These are phyloP conservation scores for Cutaneotrichosporon cutaneum DNA, from an alignment of 1,284 basidiomycete species.

Conservation along the genomic window DNA sequence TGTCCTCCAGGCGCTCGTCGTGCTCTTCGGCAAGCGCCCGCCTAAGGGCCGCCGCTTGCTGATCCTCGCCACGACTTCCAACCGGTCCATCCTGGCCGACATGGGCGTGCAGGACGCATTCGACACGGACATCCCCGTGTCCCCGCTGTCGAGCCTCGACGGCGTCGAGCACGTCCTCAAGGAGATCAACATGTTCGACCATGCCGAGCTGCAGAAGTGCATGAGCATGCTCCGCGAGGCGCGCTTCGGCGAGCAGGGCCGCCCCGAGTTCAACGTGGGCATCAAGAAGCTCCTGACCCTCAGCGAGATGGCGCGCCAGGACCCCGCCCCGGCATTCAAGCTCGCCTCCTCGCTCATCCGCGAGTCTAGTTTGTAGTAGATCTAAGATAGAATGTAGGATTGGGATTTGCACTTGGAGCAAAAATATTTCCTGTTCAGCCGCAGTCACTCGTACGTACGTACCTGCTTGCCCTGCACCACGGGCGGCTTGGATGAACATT, in stretches of 20 bases:
- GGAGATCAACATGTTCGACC: conserved; percentile 84
- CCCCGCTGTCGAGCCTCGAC: conserved; percentile 71
- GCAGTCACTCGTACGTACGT: too few relatives aligned
- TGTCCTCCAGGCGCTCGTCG: conserved; percentile 86
- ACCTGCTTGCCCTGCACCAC: too few relatives aligned
- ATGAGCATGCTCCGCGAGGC: conserved; percentile 67
- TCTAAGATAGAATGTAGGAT: too few relatives aligned
- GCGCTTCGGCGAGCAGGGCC: conserved; percentile 65
- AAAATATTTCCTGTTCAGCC: too few relatives aligned
- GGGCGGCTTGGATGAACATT: too few relatives aligned
- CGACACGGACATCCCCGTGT: conserved; percentile 82
- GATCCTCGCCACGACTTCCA: conserved; percentile 88
- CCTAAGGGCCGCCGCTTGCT: conserved; percentile 94
- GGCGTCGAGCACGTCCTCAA: conserved; percentile 74
- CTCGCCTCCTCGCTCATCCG: conserved; percentile 66
- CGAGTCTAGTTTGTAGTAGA: conserved; percentile 56
- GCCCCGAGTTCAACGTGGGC: conserved; percentile 64
- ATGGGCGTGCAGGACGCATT: conserved; percentile 87
- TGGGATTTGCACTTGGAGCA: too few relatives aligned
- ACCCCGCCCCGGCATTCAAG: conserved; percentile 74
- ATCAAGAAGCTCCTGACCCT: conserved; percentile 91
- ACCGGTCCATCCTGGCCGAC: conserved; percentile 81
- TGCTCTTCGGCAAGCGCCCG: conserved; percentile 83
- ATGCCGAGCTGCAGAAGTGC: conserved; percentile 61
- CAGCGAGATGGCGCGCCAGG: conserved; percentile 96